Conservation (phyloP, 2,329 filamentous ascomycete genomes). For the Cadophora sp. region DNA sequence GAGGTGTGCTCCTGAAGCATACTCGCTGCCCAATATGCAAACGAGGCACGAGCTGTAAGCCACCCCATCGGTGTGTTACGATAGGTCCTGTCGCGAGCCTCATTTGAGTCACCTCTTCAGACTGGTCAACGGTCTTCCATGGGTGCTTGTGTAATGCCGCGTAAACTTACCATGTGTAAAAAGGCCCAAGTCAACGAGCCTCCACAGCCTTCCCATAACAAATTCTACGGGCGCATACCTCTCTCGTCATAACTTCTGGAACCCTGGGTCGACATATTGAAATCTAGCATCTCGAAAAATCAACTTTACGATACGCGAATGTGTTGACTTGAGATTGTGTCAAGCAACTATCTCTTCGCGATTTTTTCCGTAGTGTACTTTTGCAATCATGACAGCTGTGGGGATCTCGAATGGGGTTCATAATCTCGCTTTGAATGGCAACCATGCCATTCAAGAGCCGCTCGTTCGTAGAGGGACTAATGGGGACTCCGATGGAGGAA, state of each 20-base stretch:
- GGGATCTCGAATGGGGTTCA: conserved; percentile 1
- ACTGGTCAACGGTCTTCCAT: conserved; percentile 3
- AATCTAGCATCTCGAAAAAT: neutral
- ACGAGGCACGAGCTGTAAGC: conserved; percentile 6
- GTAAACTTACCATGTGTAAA: neutral
- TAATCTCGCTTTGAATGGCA: conserved; percentile 1
- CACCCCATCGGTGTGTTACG: conserved; percentile 1
- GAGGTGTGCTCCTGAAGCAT: neutral
- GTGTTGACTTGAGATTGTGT: neutral
- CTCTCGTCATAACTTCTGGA: conserved; percentile 4
- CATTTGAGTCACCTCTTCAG: conserved; percentile 2
- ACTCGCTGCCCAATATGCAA: conserved; percentile 10
- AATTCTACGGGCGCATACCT: conserved; percentile 6
- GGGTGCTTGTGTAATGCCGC: neutral
- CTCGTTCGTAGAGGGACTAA: conserved; percentile 16
- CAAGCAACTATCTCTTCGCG: neutral
- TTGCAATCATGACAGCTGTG: conserved; percentile 1
- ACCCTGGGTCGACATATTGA: neutral
- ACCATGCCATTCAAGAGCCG: conserved; percentile 1
- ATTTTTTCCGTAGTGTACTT: neutral
- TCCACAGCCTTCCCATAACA: conserved; percentile 4
- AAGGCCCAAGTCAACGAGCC: neutral
- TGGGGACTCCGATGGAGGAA: neutral
- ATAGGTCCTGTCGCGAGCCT: conserved; percentile 5
- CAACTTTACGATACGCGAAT: neutral